A percentile compares a stretch with the other conserved stretches of the same genome.
Conservation (phyloP, 1,139 yeast genomes). For the Keqinozyma sinolaborantium region DNA sequence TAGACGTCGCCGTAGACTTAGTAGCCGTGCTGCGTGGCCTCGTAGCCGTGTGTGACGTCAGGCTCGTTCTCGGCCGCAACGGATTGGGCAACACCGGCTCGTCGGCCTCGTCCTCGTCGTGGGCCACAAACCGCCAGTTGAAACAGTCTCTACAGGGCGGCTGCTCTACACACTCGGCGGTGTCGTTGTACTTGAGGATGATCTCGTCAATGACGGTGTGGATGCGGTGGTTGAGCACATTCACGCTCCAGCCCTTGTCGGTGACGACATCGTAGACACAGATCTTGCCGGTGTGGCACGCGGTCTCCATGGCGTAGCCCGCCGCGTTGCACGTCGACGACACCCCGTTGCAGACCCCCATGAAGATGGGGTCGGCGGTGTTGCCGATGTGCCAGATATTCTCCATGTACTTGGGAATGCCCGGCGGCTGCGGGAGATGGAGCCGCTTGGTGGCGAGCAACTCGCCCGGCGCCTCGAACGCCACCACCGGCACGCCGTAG, state of each 20-base stretch:
- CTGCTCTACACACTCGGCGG: constrained; percentile 71
- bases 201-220: constrained; percentile 89
- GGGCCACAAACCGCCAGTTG: constrained; percentile 80
- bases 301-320: constrained; percentile 97
- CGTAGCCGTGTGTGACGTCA: too few relatives aligned
- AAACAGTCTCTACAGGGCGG: constrained; percentile 87
- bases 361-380: constrained; percentile 93
- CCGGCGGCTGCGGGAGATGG: constrained; percentile 93
- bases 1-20: too few relatives aligned
- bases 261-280: constrained; percentile 89
- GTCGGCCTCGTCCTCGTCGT: constrained; percentile 38
- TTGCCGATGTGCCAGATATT: constrained; percentile 95
- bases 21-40: too few relatives aligned
- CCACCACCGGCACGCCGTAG: constrained; percentile 83
- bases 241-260: constrained; percentile 91
- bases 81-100: constrained; percentile 41
- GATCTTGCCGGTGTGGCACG: constrained; percentile 87
- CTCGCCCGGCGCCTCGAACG: constrained; percentile 95
- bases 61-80: constrained; percentile 11
- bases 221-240: constrained; percentile 82
- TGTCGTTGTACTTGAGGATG: constrained; percentile 64
- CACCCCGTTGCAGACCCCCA: constrained; percentile 98
- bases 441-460: constrained; percentile 75
- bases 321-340: constrained; percentile 86
- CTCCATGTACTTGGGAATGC: constrained; percentile 73